These are phyloP conservation scores for Ustilago loliicola DNA, from an alignment of 1,284 basidiomycete genomes.

Conservation along the genomic window DNA sequence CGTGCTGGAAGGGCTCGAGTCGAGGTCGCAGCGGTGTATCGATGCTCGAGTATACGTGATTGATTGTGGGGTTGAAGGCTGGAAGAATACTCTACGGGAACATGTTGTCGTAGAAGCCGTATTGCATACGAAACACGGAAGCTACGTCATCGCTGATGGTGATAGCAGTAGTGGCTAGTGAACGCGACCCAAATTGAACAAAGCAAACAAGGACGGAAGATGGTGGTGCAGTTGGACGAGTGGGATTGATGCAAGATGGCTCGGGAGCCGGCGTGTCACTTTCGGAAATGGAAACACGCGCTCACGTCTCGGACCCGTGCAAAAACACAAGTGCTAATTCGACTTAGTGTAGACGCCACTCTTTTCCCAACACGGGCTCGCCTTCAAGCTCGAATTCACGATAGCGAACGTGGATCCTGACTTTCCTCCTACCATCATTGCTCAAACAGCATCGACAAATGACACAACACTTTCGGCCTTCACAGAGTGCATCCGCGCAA, in stretches of 20 bases:
- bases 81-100: neutral
- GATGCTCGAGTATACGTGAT: neutral
- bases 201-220: neutral
- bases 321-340: neutral
- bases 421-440: neutral
- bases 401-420: neutral
- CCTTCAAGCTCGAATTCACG: too few species aligned
- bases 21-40: neutral
- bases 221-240: neutral
- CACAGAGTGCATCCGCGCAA: too few species aligned
- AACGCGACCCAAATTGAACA: too few species aligned
- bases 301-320: neutral
- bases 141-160: neutral
- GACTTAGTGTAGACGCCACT: too few species aligned
- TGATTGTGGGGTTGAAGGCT: neutral
- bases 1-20: neutral
- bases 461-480: neutral
- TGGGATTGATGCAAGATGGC: neutral
- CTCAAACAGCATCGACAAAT: neutral
- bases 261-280: conserved; percentile 10
- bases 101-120: neutral
- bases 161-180: too few species aligned
- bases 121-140: neutral
- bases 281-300: neutral
- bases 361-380: neutral